A percentile compares a stretch with the other conserved stretches of the same genome.
phyloP scores from a whole-genome alignment of 2,329 filamentous ascomycete species.

The Ophiocordyceps camponoti-rufipedis region DNA sequence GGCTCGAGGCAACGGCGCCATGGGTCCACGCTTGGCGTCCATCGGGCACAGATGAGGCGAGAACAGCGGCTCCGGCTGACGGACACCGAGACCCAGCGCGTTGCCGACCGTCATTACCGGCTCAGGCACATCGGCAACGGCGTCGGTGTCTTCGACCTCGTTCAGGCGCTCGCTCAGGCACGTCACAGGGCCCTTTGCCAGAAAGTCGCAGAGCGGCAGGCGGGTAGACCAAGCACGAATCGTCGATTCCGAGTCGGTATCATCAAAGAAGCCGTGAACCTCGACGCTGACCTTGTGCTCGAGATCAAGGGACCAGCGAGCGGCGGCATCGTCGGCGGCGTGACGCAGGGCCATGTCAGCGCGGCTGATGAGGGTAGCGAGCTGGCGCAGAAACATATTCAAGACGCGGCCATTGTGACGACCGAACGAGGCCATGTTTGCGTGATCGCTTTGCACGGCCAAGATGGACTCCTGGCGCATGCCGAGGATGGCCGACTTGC shows the following conservation, averaged over 20 bases:
- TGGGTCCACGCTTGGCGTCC: constrained; percentile 3
- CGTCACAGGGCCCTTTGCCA: constrained; percentile 33
- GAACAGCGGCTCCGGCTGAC: constrained; percentile 6
- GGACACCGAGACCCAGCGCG: constrained; percentile 14
- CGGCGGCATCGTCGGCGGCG: constrained; percentile 3
- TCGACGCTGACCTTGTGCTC: constrained; percentile 37
- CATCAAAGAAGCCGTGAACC: constrained; percentile 39
- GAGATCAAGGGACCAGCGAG: constrained; percentile 27
- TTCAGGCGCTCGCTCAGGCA: constrained; percentile 35
- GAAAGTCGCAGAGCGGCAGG: constrained; percentile 32
- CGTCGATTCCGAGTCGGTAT: constrained; percentile 12
- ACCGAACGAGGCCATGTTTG: constrained; percentile 35
- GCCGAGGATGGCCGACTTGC: constrained; percentile 33
- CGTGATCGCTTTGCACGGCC: constrained; percentile 34
- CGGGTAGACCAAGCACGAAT: constrained; percentile 33
- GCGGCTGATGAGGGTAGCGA: constrained; percentile 13
- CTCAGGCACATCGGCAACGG: not conserved
- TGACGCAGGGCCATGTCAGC: constrained; percentile 14
- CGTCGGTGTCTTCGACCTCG: constrained; percentile 13
- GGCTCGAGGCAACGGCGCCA: constrained; percentile 8
- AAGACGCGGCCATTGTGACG: constrained; percentile 28
- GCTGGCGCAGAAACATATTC: constrained; percentile 18
- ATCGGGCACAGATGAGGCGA: constrained; percentile 15
- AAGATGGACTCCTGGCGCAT: constrained; percentile 32
- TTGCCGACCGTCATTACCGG: constrained; percentile 8